Evolutionary conservation across 2,329 filamentous ascomycete species (phyloP).

Genomic region (Dactylellina haptotyla): DNA sequence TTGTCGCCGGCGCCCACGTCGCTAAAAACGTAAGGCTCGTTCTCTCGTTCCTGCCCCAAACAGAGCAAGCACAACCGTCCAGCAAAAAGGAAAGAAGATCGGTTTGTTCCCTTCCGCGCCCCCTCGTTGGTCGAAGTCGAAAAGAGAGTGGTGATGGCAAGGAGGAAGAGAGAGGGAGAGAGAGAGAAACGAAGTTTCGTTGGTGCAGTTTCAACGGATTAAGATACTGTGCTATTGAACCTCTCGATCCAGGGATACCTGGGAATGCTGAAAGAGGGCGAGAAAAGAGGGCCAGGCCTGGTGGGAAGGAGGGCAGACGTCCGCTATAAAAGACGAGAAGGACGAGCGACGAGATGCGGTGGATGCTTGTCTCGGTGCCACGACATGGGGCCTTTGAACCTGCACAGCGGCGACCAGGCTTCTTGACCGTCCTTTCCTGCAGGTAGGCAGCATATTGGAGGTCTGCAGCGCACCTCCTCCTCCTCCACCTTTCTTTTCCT

Average conservation of each 20-base stretch:
- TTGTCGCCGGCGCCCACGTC: slow-evolving; percentile 7
- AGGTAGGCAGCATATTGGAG: no score
- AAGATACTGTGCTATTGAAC: no score
- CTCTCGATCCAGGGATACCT: slow-evolving; percentile 22
- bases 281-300: slow-evolving; percentile 23
- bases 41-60: slow-evolving; percentile 5
- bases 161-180: slow-evolving; percentile 1
- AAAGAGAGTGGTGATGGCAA: not conserved
- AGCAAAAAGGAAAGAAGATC: not conserved
- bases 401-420: no score
- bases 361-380: not conserved
- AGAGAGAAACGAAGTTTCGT: no score
- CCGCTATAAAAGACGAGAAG: slow-evolving; percentile 3
- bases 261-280: slow-evolving; percentile 8
- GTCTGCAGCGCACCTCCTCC: not conserved
- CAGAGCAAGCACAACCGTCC: not conserved
- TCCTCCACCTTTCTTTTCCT: slow-evolving; percentile 30
- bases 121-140: not conserved
- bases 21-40: no score
- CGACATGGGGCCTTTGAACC: no score
- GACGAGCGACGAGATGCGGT: slow-evolving; percentile 11
- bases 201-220: no score
- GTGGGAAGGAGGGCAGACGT: slow-evolving; percentile 6
- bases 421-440: no score
- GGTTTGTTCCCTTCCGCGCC: not conserved